Conservation (phyloP, 495 filamentous ascomycete genomes). For the Stereocaulon alpinum region DNA sequence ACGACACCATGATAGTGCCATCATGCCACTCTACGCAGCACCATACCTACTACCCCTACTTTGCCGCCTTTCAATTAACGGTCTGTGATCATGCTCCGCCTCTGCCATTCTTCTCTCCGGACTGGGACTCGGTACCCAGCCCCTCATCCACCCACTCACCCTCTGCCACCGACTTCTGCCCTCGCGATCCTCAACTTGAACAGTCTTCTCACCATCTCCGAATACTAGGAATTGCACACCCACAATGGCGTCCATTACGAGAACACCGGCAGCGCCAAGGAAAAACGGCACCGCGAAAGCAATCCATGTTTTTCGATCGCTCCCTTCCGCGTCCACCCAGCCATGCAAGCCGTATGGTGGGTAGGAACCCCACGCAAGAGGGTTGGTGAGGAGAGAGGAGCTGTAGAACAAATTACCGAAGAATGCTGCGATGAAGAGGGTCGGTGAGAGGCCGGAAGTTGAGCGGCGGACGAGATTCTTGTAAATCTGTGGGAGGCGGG, state of each 20-base stretch:
- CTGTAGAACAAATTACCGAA: constrained; percentile 67
- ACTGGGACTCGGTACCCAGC: constrained; percentile 45
- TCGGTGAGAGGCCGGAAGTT: constrained; percentile 57
- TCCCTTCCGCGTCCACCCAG: constrained; percentile 53
- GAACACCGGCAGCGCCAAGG: constrained; percentile 59
- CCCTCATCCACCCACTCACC: constrained; percentile 58
- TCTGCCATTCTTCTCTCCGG: neutral
- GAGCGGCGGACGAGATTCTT: constrained; percentile 58
- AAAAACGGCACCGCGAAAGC: constrained; percentile 54
- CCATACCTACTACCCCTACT: constrained; percentile 9
- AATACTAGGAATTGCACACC: constrained; percentile 56
- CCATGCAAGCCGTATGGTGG: constrained; percentile 55
- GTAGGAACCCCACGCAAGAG: constrained; percentile 53
- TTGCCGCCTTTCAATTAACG: constrained; percentile 5
- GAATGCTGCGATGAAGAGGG: constrained; percentile 63
- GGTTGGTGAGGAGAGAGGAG: constrained; percentile 53
- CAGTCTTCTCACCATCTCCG: constrained; percentile 36
- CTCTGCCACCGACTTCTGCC: constrained; percentile 41
- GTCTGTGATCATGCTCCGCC: constrained; percentile 9
- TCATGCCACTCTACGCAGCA: neutral
- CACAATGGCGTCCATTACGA: constrained; percentile 54
- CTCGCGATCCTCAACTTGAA: constrained; percentile 29
- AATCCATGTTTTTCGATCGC: constrained; percentile 47
- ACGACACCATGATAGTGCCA: neutral
- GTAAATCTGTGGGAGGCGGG: constrained; percentile 60